A percentile compares a stretch with the other conserved stretches of the same genome.
Conservation (phyloP, 306 rosid genomes). For the Casuarina cunninghamiana region DNA sequence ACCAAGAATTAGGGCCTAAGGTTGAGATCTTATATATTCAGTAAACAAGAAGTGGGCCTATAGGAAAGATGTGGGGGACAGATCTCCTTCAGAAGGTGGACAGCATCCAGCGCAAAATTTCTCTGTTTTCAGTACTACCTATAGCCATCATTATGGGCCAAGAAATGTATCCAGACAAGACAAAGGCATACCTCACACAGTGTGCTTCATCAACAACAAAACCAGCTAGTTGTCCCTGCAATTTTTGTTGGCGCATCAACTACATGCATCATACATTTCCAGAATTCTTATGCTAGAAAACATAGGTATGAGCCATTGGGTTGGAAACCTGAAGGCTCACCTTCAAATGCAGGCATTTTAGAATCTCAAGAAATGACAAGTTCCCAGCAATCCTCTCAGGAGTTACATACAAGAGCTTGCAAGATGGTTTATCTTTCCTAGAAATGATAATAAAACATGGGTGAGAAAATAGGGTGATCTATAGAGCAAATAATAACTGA, state of each 20-base stretch:
- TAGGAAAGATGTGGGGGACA: conserved; percentile 14
- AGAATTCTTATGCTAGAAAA: conserved; percentile 16
- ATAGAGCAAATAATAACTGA: background rate
- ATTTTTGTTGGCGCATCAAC: conserved; percentile 41
- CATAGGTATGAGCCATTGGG: conserved; percentile 6
- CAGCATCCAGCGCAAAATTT: conserved; percentile 17
- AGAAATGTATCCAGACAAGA: conserved; percentile 22
- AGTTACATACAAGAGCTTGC: conserved; percentile 96
- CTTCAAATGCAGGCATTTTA: conserved; percentile 73
- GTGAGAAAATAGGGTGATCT: conserved; percentile 17
- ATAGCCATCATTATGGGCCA: conserved; percentile 13
- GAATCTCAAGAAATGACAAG: conserved; percentile 61
- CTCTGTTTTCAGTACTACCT: background rate
- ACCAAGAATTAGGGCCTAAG: conserved; percentile 17
- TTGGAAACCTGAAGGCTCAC: conserved; percentile 43
- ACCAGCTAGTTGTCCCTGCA: conserved; percentile 82
- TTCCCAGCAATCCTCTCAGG: conserved; percentile 94
- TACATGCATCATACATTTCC: conserved; percentile 24
- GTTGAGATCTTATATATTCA: conserved; percentile 21
- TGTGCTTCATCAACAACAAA: conserved; percentile 97
- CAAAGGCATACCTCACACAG: conserved; percentile 77
- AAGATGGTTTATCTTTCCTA: conserved; percentile 91
- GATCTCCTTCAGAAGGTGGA: conserved; percentile 22
- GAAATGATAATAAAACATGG: conserved; percentile 25
- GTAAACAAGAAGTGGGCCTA: background rate